Evolutionary conservation across 1,139 yeast genomes (phyloP).

Genomic region (Chernovozyma sophiae-reginae): DNA sequence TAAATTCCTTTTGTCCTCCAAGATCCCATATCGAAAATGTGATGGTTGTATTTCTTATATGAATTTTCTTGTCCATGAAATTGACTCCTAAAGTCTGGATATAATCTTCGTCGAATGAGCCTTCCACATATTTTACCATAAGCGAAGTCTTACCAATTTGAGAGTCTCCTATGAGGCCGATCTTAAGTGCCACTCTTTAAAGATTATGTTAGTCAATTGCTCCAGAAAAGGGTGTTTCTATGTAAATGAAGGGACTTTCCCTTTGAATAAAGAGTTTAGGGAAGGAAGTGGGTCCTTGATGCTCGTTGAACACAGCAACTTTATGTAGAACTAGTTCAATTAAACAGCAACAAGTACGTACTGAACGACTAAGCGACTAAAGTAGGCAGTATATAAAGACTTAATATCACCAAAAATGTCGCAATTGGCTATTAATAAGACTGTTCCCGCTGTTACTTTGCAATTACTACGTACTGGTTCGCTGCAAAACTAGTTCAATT

Average conservation of each 20-base stretch:
- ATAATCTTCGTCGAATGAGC: conserved; percentile 86
- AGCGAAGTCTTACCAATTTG: conserved; percentile 97
- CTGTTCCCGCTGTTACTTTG: no score
- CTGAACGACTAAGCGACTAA: no score
- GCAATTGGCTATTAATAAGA: no score
- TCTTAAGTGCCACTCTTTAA: conserved; percentile 69
- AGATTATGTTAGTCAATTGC: conserved; percentile 7
- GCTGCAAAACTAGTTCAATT: no score
- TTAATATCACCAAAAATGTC: no score
- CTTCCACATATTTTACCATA: conserved; percentile 96
- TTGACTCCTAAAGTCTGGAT: conserved; percentile 94
- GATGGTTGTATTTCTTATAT: conserved; percentile 82
- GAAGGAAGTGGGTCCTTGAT: background rate
- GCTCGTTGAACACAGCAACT: background rate
- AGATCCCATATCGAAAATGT: conserved; percentile 94
- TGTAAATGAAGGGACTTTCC: conserved; percentile 6
- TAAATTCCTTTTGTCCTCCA: conserved; percentile 95
- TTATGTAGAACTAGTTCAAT: no score
- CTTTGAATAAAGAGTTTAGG: background rate
- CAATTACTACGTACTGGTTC: no score
- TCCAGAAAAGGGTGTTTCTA: no score
- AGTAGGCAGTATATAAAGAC: no score
- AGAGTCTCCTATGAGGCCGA: conserved; percentile 94
- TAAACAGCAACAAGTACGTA: no score
- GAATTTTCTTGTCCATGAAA: conserved; percentile 88